These are phyloP conservation scores for Umbelopsis sp. DNA, from an alignment of 192 early-diverging fungal genomes.

Conservation along the genomic window DNA sequence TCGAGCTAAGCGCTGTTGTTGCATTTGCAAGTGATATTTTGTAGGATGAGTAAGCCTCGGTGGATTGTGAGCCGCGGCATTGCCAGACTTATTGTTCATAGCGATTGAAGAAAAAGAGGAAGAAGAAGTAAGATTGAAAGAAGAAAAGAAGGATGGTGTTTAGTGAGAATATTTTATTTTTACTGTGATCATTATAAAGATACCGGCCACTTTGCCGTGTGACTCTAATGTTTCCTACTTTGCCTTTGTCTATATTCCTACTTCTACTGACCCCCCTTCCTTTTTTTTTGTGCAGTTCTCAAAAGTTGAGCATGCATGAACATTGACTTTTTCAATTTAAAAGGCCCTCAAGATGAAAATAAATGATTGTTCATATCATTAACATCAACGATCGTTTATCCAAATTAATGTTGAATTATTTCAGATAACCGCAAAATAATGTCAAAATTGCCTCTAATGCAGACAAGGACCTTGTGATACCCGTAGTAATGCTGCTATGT, in stretches of 20 bases:
- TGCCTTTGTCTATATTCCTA: neutral
- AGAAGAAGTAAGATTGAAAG: slow-evolving; percentile 10
- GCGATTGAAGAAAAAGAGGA: slow-evolving; percentile 4
- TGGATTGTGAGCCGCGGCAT: slow-evolving; percentile 5
- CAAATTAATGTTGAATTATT: no score
- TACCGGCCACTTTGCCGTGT: slow-evolving; percentile 15
- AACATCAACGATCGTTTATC: no score
- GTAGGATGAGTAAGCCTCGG: slow-evolving; percentile 15
- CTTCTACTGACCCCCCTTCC: neutral
- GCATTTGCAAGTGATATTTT: slow-evolving; percentile 15
- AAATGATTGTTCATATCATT: no score
- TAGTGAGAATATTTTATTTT: slow-evolving; percentile 24
- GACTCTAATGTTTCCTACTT: slow-evolving; percentile 3
- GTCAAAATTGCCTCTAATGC: no score
- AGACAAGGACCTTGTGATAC: no score
- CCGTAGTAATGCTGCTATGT: neutral
- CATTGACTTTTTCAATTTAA: no score
- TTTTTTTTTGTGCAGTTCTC: no score
- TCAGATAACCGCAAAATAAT: no score
- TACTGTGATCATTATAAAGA: slow-evolving; percentile 19
- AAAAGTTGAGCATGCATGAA: no score
- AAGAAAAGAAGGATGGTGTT: neutral
- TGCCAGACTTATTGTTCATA: neutral
- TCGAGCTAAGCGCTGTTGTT: slow-evolving; percentile 11
- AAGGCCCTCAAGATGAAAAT: no score